These are phyloP conservation scores for Nakazawaea sp. DNA, from an alignment of 805 yeast genomes.

Conservation along the genomic window DNA sequence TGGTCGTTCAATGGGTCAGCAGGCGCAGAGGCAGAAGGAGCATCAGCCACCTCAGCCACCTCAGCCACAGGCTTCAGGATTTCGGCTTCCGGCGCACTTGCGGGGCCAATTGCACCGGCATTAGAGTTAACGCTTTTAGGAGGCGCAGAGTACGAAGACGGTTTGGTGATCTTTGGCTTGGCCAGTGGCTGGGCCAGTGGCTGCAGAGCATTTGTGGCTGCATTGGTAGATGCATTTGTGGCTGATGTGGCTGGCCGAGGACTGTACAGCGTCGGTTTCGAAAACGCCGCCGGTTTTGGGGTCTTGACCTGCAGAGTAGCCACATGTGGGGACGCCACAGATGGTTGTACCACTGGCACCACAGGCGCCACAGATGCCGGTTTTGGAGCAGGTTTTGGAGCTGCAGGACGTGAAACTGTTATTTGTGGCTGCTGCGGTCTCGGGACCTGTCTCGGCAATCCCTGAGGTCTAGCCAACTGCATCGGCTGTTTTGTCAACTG, in stretches of 20 bases:
- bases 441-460: not conserved
- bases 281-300: slow-evolving; percentile 21
- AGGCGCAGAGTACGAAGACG: slow-evolving; percentile 9
- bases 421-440: too few relatives aligned
- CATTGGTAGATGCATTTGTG: not conserved
- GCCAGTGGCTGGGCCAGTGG: not conserved
- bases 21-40: too few relatives aligned
- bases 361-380: not conserved
- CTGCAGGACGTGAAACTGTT: too few relatives aligned
- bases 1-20: slow-evolving; percentile 9
- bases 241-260: not conserved
- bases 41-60: too few relatives aligned
- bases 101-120: too few relatives aligned
- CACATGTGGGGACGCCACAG: too few relatives aligned
- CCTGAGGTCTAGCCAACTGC: slow-evolving; percentile 2
- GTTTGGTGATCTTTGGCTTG: slow-evolving; percentile 6
- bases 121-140: too few relatives aligned
- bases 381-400: not conserved
- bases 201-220: not conserved
- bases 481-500: slow-evolving; percentile 11
- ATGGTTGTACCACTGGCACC: too few relatives aligned
- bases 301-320: slow-evolving; percentile 14
- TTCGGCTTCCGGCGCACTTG: too few relatives aligned
- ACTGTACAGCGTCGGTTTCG: slow-evolving; percentile 10
- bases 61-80: too few relatives aligned